Evolutionary conservation across 2,329 filamentous ascomycete species (phyloP).

Genomic region (Fusarium beomiforme): DNA sequence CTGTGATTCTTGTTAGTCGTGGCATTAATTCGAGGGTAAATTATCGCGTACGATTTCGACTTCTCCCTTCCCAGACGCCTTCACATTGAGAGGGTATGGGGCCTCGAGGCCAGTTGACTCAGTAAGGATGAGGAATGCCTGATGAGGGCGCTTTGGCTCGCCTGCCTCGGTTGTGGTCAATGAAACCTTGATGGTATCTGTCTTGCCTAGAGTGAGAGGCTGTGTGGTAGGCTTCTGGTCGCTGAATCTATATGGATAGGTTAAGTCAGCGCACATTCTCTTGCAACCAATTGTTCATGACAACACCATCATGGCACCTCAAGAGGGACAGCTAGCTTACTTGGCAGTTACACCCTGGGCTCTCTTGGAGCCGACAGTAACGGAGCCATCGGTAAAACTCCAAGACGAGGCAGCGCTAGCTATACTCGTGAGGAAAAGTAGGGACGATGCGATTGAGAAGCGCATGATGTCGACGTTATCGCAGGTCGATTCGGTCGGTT

Average conservation of each 20-base stretch:
- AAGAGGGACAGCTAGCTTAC: slow-evolving; percentile 55
- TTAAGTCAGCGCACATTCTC: slow-evolving; percentile 35
- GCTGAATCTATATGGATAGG: slow-evolving; percentile 61
- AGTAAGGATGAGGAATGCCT: slow-evolving; percentile 87
- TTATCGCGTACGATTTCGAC: slow-evolving; percentile 77
- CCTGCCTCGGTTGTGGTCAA: slow-evolving; percentile 84
- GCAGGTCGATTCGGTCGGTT: slow-evolving; percentile 31
- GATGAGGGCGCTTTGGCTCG: slow-evolving; percentile 86
- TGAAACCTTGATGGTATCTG: slow-evolving; percentile 82
- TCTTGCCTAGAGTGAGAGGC: slow-evolving; percentile 70
- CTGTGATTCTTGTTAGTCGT: slow-evolving; percentile 59
- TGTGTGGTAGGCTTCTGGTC: slow-evolving; percentile 69
- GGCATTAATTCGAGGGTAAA: background rate
- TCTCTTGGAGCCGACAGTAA: slow-evolving; percentile 75
- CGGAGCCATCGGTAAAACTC: slow-evolving; percentile 78
- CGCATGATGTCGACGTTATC: slow-evolving; percentile 48
- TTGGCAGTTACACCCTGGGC: slow-evolving; percentile 71
- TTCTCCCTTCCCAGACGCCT: slow-evolving; percentile 87
- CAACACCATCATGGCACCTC: slow-evolving; percentile 31
- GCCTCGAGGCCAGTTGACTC: slow-evolving; percentile 85
- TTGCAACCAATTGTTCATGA: background rate
- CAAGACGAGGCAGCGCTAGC: slow-evolving; percentile 69
- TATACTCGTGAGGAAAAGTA: slow-evolving; percentile 60
- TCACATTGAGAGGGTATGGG: slow-evolving; percentile 84
- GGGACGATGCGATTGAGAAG: slow-evolving; percentile 50